These are phyloP conservation scores for Persicaria tinctoria DNA, from an alignment of 148 eudicot species.

Conservation along the genomic window DNA sequence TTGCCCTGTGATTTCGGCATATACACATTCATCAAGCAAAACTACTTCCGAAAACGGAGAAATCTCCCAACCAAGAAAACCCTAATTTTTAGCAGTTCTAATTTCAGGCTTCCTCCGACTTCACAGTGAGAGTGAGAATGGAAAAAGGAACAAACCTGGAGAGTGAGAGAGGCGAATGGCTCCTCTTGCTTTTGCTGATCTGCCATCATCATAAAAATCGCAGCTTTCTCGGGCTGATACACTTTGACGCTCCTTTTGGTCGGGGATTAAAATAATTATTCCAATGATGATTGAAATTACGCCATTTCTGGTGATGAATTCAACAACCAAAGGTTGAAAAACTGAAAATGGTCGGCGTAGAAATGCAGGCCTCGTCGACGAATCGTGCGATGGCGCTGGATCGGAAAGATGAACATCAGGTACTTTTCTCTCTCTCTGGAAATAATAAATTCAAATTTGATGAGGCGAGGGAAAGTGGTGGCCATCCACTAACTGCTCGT, in stretches of 20 bases:
- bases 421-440: neutral
- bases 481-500: neutral
- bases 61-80: neutral
- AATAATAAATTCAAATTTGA: neutral
- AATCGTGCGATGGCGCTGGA: neutral
- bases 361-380: neutral
- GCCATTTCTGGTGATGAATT: neutral
- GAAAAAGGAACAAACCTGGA: slow-evolving; percentile 26
- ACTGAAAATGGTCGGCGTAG: no score
- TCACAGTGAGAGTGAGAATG: slow-evolving; percentile 3
- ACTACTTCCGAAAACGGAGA: slow-evolving; percentile 16
- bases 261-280: neutral
- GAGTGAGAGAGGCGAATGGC: slow-evolving; percentile 21
- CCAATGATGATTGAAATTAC: neutral
- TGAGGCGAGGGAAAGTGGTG: neutral
- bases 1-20: slow-evolving; percentile 37
- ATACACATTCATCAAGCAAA: slow-evolving; percentile 8
- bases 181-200: slow-evolving; percentile 28
- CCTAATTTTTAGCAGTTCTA: neutral
- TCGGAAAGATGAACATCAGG: no score
- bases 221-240: neutral
- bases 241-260: neutral
- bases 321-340: neutral
- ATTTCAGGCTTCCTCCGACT: neutral
- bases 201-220: slow-evolving; percentile 19